Base-by-base conservation (phyloP, 2,329 filamentous ascomycete genomes). In the Nigrograna mackinnonii region DNA sequence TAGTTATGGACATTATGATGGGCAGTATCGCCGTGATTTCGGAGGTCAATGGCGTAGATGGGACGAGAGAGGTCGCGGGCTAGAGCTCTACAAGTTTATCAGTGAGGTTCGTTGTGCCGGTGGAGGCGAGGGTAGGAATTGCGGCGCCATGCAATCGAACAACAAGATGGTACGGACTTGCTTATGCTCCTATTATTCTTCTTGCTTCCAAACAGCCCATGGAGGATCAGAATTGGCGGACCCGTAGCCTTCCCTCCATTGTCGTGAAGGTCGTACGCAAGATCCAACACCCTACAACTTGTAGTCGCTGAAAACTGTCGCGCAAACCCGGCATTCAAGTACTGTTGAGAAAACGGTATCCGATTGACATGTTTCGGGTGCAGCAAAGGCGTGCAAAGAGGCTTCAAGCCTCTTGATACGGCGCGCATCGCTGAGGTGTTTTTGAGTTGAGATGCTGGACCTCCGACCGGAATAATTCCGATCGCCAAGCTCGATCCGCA, bases 161-260 rank as follows among this genome's bases (percentile, higher is more conserved):
- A n/a, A n/a, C n/a, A n/a, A n/a, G n/a, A n/a, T n/a, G 35, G 33
- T 36, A 73, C 86, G 67, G 76, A 96, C 92, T 91, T 95, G 86
- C 91, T 95, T 50, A 97, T 94, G 60, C 81, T 89, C 67, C 91
- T 79, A 66, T 96, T 96, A 67, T 97, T 97, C 74, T 89, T 91
- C 74, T 95, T 96, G 26, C 89, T 96, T 16, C 92, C 92, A 62
- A 97, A 96, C 9, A 97, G 77, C 1, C 94, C 92, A 66, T 97
- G 92, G 61, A 97, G 82, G 54, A 97, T 87, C 48, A 97, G 71
- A 50, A 97, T 89, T 2, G 91, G 88, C 39, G 75, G 72, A n/a
- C 65, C 65, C n/a, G 54, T 60, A 1, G 62, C 60, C 38, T 62
- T 58, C 17, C 65, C 64, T 2, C 58, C 52, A 43, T 66, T 60